Conservation (phyloP, 495 filamentous ascomycete species). For the Penicillium flavigenum region DNA sequence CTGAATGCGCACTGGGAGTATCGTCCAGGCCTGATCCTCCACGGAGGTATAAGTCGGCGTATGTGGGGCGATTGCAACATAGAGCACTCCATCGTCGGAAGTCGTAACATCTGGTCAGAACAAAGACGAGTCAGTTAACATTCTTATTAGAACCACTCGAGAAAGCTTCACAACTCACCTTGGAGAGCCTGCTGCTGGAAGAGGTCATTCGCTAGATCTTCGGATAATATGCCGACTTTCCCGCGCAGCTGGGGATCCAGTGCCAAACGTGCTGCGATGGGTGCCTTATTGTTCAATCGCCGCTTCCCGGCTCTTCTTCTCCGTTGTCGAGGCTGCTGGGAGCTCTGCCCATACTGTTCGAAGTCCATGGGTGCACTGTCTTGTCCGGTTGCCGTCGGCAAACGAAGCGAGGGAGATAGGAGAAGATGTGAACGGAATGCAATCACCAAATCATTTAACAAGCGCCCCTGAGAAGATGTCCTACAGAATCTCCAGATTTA, state of each 20-base stretch:
- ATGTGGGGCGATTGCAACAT: constrained; percentile 83
- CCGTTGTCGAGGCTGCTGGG: constrained; percentile 45
- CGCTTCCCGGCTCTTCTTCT: constrained; percentile 38
- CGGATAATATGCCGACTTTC: constrained; percentile 83
- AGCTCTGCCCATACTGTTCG: constrained; percentile 35
- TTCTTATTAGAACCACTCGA: not conserved
- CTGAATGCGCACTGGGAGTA: constrained; percentile 71
- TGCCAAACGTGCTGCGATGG: constrained; percentile 61
- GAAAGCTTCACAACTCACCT: constrained; percentile 28
- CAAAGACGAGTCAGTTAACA: constrained; percentile 4
- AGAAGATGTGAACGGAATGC: constrained; percentile 1
- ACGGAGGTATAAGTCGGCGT: constrained; percentile 58
- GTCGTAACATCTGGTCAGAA: constrained; percentile 19
- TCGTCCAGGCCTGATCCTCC: constrained; percentile 72
- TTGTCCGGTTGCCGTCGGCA: constrained; percentile 29
- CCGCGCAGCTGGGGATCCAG: constrained; percentile 82
- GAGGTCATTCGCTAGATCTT: constrained; percentile 79
- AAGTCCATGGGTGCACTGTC: constrained; percentile 38
- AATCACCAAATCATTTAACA: constrained; percentile 10
- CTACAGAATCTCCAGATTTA: constrained; percentile 10
- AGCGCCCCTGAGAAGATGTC: constrained; percentile 1
- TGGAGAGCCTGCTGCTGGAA: constrained; percentile 58
- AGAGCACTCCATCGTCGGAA: constrained; percentile 41
- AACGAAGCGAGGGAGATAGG: constrained; percentile 12
- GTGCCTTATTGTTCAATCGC: constrained; percentile 52